Conservation (phyloP, 495 filamentous ascomycete genomes). For the Aspergillus cavernicola region DNA sequence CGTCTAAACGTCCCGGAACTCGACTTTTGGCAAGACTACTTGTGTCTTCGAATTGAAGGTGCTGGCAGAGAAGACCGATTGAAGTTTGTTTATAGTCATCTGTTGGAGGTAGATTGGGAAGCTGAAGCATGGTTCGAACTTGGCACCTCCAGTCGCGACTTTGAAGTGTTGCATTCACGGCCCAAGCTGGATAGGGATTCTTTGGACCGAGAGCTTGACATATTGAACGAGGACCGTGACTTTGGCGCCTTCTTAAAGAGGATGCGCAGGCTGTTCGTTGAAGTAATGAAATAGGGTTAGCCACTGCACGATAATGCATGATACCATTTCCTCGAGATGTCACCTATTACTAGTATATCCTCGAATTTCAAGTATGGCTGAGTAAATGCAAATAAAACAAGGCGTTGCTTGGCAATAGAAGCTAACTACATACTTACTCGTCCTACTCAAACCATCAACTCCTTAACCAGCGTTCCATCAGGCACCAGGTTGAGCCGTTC, state of each 20-base stretch:
- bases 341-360: too few species aligned
- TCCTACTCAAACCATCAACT: too few species aligned
- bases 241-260: constrained; percentile 78
- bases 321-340: too few species aligned
- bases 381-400: too few species aligned
- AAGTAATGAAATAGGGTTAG: constrained; percentile 44
- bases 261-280: constrained; percentile 83
- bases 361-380: too few species aligned
- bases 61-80: constrained; percentile 78
- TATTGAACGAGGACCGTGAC: constrained; percentile 75
- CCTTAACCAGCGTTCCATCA: too few species aligned
- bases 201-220: constrained; percentile 68
- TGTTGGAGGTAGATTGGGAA: constrained; percentile 79
- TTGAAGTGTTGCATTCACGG: constrained; percentile 70
- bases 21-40: constrained; percentile 89
- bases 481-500: too few species aligned
- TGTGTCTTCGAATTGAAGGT: constrained; percentile 87
- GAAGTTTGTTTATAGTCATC: constrained; percentile 87
- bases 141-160: constrained; percentile 73
- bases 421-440: too few species aligned
- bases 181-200: constrained; percentile 76
- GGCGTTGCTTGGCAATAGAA: too few species aligned
- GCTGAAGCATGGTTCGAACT: constrained; percentile 93
- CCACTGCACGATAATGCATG: constrained; percentile 1
- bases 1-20: constrained; percentile 87